Conservation (phyloP, 2,329 filamentous ascomycete genomes). For the Aspergillus pseudonomiae region DNA sequence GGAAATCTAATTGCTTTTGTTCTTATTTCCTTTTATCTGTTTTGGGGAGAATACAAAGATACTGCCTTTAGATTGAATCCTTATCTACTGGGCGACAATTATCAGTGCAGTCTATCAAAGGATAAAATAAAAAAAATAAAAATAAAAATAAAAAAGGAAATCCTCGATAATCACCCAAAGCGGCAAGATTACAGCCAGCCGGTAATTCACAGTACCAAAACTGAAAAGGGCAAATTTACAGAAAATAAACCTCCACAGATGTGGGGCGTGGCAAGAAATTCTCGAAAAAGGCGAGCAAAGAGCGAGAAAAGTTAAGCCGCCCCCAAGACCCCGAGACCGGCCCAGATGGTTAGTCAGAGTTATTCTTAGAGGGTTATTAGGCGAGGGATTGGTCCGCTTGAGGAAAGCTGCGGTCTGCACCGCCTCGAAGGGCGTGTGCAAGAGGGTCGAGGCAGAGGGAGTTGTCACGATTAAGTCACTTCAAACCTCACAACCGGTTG, state of each 20-base stretch:
- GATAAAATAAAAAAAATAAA: background rate
- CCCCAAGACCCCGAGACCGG: conserved; percentile 28
- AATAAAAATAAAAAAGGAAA: background rate
- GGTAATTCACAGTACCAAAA: conserved; percentile 6
- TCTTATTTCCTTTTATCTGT: conserved; percentile 4
- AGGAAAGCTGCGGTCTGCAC: conserved; percentile 6
- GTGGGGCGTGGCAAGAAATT: conserved; percentile 40
- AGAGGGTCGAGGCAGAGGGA: background rate
- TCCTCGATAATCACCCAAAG: conserved; percentile 12
- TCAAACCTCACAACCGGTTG: background rate
- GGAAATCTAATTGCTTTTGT: background rate
- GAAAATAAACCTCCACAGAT: conserved; percentile 7
- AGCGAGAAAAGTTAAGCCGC: conserved; percentile 10
- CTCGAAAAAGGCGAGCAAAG: conserved; percentile 24
- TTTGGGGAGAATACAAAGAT: background rate
- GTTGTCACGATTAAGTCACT: conserved; percentile 4
- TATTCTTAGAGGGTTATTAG: conserved; percentile 10
- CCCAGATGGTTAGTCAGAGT: conserved; percentile 17
- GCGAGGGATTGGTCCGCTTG: background rate
- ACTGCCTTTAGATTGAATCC: background rate
- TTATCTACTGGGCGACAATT: conserved; percentile 1
- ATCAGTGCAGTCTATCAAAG: background rate
- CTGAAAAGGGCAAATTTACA: conserved; percentile 4
- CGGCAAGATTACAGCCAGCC: conserved; percentile 5
- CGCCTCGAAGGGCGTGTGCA: conserved; percentile 11